Percentiles rank a stretch among this genome's conserved stretches.
Conservation (phyloP, 805 yeast genomes). For the Cyberlindnera maritima region DNA sequence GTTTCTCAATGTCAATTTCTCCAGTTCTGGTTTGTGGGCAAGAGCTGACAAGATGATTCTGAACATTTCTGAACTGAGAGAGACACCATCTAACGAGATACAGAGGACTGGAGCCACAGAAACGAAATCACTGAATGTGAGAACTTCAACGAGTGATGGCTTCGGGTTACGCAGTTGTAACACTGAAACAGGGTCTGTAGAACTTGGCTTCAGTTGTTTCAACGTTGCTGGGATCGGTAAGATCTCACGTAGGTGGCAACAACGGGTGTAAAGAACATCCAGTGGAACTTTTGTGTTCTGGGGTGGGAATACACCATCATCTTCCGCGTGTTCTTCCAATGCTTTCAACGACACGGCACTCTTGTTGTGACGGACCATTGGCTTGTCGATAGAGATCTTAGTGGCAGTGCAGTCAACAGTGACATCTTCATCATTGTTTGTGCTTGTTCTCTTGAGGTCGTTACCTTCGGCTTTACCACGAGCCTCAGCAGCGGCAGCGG, state of each 20-base stretch:
- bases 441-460: constrained; percentile 28
- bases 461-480: constrained; percentile 34
- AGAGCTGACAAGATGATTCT: constrained; percentile 65
- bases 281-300: constrained; percentile 37
- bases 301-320: constrained; percentile 31
- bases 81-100: constrained; percentile 76
- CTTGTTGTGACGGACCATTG: constrained; percentile 38
- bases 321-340: constrained; percentile 14
- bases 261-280: constrained; percentile 81
- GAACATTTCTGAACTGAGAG: constrained; percentile 72
- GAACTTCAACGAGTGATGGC: constrained; percentile 85
- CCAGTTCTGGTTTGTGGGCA: constrained; percentile 56
- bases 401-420: constrained; percentile 32
- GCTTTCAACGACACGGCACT: constrained; percentile 28
- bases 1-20: constrained; percentile 74
- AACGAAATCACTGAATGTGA: constrained; percentile 83
- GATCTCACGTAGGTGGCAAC: constrained; percentile 90
- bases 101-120: constrained; percentile 81
- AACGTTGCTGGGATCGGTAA: constrained; percentile 88
- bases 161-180: constrained; percentile 78
- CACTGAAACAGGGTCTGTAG: constrained; percentile 77
- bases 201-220: constrained; percentile 71
- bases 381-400: constrained; percentile 40
- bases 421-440: constrained; percentile 39
- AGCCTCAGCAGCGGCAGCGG: constrained; percentile 37